phyloP scores from a whole-genome alignment of 345 rosid genomes.

The Rubroshorea leprosula region DNA sequence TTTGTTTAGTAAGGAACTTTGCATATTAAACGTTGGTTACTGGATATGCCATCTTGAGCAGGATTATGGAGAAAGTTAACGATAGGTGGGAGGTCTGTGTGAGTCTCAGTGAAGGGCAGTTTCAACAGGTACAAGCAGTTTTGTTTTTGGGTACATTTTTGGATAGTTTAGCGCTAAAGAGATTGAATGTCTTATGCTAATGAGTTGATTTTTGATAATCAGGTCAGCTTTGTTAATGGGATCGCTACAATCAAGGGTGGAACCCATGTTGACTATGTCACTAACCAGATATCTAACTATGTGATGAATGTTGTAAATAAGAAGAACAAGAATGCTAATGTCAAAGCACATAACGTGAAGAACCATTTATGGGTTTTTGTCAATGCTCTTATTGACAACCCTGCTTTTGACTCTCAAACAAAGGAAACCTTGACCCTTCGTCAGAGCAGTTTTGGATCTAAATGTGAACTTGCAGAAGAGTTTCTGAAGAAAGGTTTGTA shows the following conservation, averaged over 20 bases:
- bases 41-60: slow-evolving; percentile 24
- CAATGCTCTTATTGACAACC: slow-evolving; percentile 91
- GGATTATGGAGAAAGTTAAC: slow-evolving; percentile 60
- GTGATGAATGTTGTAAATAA: slow-evolving; percentile 68
- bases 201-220: slow-evolving; percentile 10
- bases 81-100: slow-evolving; percentile 93
- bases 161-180: neutral
- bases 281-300: slow-evolving; percentile 80
- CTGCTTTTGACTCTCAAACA: slow-evolving; percentile 98
- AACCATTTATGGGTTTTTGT: slow-evolving; percentile 94
- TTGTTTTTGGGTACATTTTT: neutral
- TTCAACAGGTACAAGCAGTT: slow-evolving; percentile 64
- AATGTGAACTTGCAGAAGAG: slow-evolving; percentile 80
- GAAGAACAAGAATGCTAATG: slow-evolving; percentile 71
- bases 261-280: slow-evolving; percentile 85
- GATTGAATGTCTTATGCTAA: neutral
- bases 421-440: slow-evolving; percentile 95
- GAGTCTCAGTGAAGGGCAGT: slow-evolving; percentile 78
- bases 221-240: slow-evolving; percentile 90
- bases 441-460: slow-evolving; percentile 87
- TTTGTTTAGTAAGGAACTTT: neutral
- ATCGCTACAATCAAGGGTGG: slow-evolving; percentile 97
- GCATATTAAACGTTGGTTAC: slow-evolving; percentile 1
- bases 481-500: slow-evolving; percentile 74
- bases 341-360: slow-evolving; percentile 78